phyloP scores from a whole-genome alignment of 2,329 filamentous ascomycete genomes.

The Botryotinia calthae region DNA sequence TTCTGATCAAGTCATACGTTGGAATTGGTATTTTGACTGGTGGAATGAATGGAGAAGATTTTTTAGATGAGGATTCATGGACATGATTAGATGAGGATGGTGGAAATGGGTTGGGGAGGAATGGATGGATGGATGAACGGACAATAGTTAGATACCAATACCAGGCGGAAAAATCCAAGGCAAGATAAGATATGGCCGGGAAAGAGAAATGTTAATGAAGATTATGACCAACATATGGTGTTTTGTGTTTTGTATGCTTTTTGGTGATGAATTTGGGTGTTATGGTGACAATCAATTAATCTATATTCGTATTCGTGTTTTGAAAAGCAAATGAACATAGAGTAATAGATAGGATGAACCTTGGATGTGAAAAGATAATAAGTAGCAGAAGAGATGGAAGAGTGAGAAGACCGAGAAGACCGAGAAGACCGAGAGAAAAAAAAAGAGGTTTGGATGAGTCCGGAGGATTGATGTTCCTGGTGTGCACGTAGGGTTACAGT shows the following conservation, averaged over 20 bases:
- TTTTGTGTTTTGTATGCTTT: background rate
- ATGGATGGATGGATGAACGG: background rate
- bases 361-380: background rate
- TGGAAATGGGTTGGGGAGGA: background rate
- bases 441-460: background rate
- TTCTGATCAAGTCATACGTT: conserved; percentile 4
- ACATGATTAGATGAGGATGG: conserved; percentile 15
- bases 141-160: conserved; percentile 15
- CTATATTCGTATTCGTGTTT: background rate
- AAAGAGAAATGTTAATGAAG: conserved; percentile 15
- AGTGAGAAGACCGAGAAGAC: too few relatives aligned
- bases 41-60: background rate
- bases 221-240: conserved; percentile 7
- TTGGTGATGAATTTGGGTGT: background rate
- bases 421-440: too few relatives aligned
- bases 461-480: background rate
- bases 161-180: conserved; percentile 2
- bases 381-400: background rate
- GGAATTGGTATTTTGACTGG: background rate
- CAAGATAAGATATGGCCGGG: background rate
- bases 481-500: background rate
- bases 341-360: background rate
- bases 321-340: background rate
- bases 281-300: background rate
- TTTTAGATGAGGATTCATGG: conserved; percentile 9